Evolutionary conservation across 257 asterid genomes (phyloP), one percentile per base, ranked within the genome.

Genomic region (Nemophila menziesii): DNA sequence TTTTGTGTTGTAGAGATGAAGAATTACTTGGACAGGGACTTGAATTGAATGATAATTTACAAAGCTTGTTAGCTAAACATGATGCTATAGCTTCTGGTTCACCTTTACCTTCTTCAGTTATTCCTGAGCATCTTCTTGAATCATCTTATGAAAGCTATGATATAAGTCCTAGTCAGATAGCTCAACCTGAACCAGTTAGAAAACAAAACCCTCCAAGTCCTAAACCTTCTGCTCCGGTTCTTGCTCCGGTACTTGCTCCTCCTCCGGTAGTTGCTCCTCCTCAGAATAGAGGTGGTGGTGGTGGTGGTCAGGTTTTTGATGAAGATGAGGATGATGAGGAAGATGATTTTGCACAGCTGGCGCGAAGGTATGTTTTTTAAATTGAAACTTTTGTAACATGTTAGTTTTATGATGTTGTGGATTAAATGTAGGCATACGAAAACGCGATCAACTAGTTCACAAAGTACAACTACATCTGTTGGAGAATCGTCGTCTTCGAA

Each of bases 271-370:
- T n/a, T n/a, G n/a, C n/a, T n/a, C n/a, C n/a, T n/a, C n/a, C n/a
- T n/a, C 55, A 60, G 33, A 65, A 55, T 3, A 44, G 36, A 18
- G 55, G 43, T 41, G 58, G 48, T 47, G 43, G 45, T 36, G n/a
- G n/a, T n/a, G n/a, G n/a, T n/a, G n/a, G n/a, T n/a, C n/a, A n/a
- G n/a, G n/a, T n/a, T n/a, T n/a, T n/a, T n/a, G 79, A 69, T 22
- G 93, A 75, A 56, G 93, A 75, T 52, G 94, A 82, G 17, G 93
- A 81, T 53, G 93, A 82, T 49, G 92, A 85, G 71, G 98, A 90
- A 58, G 99, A 90, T 15, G 98, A 90, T 67, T 90, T 90, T 48
- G 89, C 96, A 10, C 85, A 43, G 68, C 75, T 90, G 39, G 96
- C 96, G 57, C 78, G 93, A 66, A 90, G 99, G 99, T 80, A 26